phyloP scores from a whole-genome alignment of 441 rosid species.

The Viola pubescens region DNA sequence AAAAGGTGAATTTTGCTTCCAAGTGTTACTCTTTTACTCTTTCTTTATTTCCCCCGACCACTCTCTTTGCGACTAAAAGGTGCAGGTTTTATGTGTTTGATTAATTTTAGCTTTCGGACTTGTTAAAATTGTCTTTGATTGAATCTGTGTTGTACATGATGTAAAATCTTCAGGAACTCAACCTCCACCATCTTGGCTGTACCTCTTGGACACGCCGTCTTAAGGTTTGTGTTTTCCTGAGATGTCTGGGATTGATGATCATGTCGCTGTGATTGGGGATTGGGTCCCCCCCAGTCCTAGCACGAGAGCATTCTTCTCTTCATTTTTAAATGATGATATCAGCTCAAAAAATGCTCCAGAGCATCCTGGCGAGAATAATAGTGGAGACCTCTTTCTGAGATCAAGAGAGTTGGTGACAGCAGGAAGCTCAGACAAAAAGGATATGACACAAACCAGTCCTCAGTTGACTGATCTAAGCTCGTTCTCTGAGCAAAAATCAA shows the following conservation, averaged over 20 bases:
- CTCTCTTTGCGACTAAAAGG: conserved; percentile 2
- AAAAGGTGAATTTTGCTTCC: no score
- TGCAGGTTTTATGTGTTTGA: background rate
- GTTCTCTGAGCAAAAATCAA: conserved; percentile 34
- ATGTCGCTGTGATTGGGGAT: conserved; percentile 62
- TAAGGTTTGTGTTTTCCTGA: background rate
- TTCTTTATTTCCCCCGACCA: no score
- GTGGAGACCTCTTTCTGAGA: conserved; percentile 37
- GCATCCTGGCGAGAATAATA: conserved; percentile 24
- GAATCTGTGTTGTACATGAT: conserved; percentile 9
- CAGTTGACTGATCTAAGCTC: conserved; percentile 27
- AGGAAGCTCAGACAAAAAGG: conserved; percentile 24
- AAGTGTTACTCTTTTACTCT: no score
- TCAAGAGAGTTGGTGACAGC: conserved; percentile 26
- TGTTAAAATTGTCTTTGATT: conserved; percentile 8
- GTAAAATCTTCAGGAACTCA: conserved; percentile 29
- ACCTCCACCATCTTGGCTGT: conserved; percentile 16
- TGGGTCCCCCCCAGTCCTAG: conserved; percentile 78
- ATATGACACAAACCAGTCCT: conserved; percentile 18
- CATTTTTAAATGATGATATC: conserved; percentile 40
- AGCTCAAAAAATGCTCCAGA: conserved; percentile 40
- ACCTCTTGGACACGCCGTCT: no score
- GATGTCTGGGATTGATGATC: conserved; percentile 75
- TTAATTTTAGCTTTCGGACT: background rate
- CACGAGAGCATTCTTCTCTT: conserved; percentile 47